Evolutionary conservation across 2,329 filamentous ascomycete genomes (phyloP), one percentile per base, ranked within the genome.

Genomic region (Penicillium decumbens): DNA sequence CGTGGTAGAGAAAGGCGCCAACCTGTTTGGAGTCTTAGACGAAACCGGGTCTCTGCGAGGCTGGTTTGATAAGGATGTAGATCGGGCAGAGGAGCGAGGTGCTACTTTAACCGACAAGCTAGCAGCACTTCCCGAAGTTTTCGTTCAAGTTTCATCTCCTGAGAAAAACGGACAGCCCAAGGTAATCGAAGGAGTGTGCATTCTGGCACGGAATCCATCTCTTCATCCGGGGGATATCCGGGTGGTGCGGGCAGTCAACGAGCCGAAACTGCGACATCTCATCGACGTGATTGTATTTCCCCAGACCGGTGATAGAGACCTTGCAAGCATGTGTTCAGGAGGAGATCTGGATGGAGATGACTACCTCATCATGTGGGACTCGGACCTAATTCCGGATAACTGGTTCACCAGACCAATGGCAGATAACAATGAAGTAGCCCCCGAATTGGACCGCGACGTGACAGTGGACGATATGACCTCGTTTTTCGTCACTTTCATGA

Each of bases 311-410:
- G 89, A 96, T 63, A 79, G 87, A 13, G 89, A 95, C 55, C 73
- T 98, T 20, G 83, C 91, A 0, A 90, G 87, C 62, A 97, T 97
- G 92, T 90, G 93, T 56, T 95, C 93, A 3, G 93, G 93, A 1
- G 93, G 93, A 0, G 93, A 98, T 64, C 78, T 98, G 0, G 93
- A 98, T 64, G 93, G 93, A 0, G 93, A 98, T 61, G 93, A 98
- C 65, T 98, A 90, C 65, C 85, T 97, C 47, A 83, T 97, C 4
- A 86, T 96, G 40, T 98, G 93, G 92, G 91, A 98, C 58, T 67
- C 77, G 20, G 79, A 81, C 12, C 74, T 98, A 6, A 75, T 95
- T 24, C 89, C 89, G 0, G 57, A 69, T 1, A 72, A 80, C 43
- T 88, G 87, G 81, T 88, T 93, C 57, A 75, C 80, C 29, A 72